A percentile compares a stretch with the other conserved stretches of the same genome.
These are phyloP conservation scores for Aspergillus terreus DNA, from an alignment of 2,329 filamentous ascomycete species.

Conservation along the genomic window DNA sequence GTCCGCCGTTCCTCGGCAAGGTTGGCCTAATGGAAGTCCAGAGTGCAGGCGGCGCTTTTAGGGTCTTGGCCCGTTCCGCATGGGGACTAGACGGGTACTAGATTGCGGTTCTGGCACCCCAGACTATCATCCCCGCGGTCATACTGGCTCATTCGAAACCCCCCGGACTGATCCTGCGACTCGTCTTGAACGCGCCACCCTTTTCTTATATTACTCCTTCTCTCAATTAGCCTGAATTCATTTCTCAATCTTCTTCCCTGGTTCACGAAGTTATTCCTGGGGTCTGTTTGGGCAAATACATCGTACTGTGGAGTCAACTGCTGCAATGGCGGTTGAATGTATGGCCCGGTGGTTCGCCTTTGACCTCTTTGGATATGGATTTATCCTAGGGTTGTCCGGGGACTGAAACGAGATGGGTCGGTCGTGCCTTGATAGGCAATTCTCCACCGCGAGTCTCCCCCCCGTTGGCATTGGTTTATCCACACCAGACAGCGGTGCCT, in stretches of 20 bases:
- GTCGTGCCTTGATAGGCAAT: too few species aligned
- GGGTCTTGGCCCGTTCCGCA: slow-evolving; percentile 9
- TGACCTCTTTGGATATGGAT: not conserved
- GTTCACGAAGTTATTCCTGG: not conserved
- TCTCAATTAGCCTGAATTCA: slow-evolving; percentile 10
- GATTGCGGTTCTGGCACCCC: slow-evolving; percentile 6
- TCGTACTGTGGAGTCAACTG: not conserved
- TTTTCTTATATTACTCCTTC: not conserved
- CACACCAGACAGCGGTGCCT: not conserved
- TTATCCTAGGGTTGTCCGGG: not conserved
- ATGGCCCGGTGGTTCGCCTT: too few species aligned
- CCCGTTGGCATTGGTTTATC: not conserved
- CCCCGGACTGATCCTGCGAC: slow-evolving; percentile 1
- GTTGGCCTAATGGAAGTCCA: slow-evolving; percentile 2
- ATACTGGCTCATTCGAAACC: not conserved
- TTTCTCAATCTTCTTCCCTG: not conserved
- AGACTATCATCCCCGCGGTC: slow-evolving; percentile 3
- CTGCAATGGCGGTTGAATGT: too few species aligned
- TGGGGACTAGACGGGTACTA: slow-evolving; percentile 5
- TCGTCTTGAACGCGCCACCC: not conserved
- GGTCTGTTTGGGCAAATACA: not conserved
- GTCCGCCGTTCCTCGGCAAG: slow-evolving; percentile 1
- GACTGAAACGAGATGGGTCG: not conserved
- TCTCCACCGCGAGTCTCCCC: not conserved
- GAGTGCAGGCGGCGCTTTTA: slow-evolving; percentile 6